Conservation (phyloP, 2,329 filamentous ascomycete species). For the Nemania serpens region DNA sequence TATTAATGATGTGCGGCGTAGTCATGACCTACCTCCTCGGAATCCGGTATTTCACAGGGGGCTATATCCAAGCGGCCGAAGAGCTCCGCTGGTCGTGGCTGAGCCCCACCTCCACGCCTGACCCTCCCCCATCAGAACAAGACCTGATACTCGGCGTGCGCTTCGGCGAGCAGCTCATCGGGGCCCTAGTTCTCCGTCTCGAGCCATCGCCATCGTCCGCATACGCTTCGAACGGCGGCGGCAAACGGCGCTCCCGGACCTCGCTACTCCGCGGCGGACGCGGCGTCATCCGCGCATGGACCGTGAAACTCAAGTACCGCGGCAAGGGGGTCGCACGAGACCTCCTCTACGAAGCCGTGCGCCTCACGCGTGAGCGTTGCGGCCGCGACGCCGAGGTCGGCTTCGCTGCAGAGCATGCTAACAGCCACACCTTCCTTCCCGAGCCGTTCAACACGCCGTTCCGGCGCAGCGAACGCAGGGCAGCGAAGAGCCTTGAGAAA, state of each 20-base stretch:
- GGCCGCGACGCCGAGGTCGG: conserved; percentile 70
- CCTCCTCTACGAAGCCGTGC: conserved; percentile 74
- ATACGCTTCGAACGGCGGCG: conserved; percentile 20
- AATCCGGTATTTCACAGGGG: conserved; percentile 63
- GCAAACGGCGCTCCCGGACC: conserved; percentile 34
- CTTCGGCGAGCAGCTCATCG: conserved; percentile 71
- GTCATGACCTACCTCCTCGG: conserved; percentile 66
- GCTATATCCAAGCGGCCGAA: conserved; percentile 68
- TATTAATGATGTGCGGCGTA: conserved; percentile 63
- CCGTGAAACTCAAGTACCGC: conserved; percentile 71
- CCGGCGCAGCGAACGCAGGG: conserved; percentile 61
- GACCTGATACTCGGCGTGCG: conserved; percentile 69
- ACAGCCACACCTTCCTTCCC: conserved; percentile 68
- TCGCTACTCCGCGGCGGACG: conserved; percentile 60
- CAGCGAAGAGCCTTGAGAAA: conserved; percentile 56
- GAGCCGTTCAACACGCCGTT: conserved; percentile 66
- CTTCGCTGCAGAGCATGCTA: conserved; percentile 79
- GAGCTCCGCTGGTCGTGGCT: conserved; percentile 67
- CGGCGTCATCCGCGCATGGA: conserved; percentile 82
- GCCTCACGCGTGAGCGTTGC: conserved; percentile 68
- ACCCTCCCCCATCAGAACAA: conserved; percentile 41
- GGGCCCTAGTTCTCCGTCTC: conserved; percentile 70
- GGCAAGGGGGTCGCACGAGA: conserved; percentile 72
- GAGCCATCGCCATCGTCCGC: conserved; percentile 46
- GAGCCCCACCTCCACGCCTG: conserved; percentile 37